Evolutionary conservation across 768 basidiomycete genomes (phyloP).

Genomic region (Phaeolepiota aurea): DNA sequence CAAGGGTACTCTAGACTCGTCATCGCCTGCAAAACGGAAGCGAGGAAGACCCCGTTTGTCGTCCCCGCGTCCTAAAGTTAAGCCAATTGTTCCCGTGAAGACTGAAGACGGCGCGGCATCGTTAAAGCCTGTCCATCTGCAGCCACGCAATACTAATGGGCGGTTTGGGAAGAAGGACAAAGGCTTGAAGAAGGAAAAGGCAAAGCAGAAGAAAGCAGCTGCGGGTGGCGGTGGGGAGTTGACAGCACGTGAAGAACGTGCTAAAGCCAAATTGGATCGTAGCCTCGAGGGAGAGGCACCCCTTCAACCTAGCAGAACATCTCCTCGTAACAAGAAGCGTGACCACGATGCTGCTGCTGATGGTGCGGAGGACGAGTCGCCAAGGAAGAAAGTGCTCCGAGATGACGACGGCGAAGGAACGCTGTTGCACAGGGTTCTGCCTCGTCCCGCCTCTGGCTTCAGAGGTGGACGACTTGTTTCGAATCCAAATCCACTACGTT

Average conservation of each 20-base stretch:
- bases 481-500: conserved; percentile 54
- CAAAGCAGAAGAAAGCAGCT: neutral
- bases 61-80: conserved; percentile 11
- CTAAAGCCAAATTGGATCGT: conserved; percentile 15
- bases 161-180: conserved; percentile 58
- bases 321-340: conserved; percentile 22
- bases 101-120: conserved; percentile 18
- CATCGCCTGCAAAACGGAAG: conserved; percentile 25
- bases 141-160: conserved; percentile 58
- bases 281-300: conserved; percentile 14
- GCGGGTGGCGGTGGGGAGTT: neutral
- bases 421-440: conserved; percentile 28
- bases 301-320: conserved; percentile 8
- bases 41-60: conserved; percentile 33
- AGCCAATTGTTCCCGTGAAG: conserved; percentile 8
- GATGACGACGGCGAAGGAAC: conserved; percentile 11
- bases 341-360: conserved; percentile 18
- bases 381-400: conserved; percentile 7
- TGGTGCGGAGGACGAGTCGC: conserved; percentile 3
- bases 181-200: conserved; percentile 25
- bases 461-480: conserved; percentile 40
- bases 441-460: conserved; percentile 30
- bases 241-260: conserved; percentile 30
- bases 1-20: neutral
- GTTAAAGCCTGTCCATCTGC: conserved; percentile 38